Evolutionary conservation across 2,329 filamentous ascomycete genomes (phyloP).

Genomic region (Aphanocladium album): DNA sequence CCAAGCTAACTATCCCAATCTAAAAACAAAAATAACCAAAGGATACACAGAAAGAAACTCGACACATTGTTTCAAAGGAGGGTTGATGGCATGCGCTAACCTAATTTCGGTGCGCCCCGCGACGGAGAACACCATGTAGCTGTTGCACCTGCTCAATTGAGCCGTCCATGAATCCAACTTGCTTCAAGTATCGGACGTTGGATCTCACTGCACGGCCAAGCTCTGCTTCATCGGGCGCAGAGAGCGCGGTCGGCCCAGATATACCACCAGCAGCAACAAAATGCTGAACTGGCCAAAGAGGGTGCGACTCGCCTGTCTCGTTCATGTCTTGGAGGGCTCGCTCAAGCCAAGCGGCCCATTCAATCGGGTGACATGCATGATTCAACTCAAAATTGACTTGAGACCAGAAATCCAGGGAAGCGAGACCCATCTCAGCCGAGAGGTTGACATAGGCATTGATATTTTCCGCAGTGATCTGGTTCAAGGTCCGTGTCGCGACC

Average conservation of each 20-base stretch:
- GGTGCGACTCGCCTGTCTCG: slow-evolving; percentile 17
- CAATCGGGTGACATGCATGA: slow-evolving; percentile 8
- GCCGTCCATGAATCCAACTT: slow-evolving; percentile 34
- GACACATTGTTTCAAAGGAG: neutral
- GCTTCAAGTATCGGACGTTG: slow-evolving; percentile 14
- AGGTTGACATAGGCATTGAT: slow-evolving; percentile 14
- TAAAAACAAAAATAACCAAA: neutral
- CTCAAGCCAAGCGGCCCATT: slow-evolving; percentile 17
- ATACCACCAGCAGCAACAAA: slow-evolving; percentile 18
- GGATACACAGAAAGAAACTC: neutral
- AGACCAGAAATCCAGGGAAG: slow-evolving; percentile 19
- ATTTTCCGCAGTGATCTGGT: neutral
- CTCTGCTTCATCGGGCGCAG: neutral
- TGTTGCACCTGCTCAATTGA: neutral
- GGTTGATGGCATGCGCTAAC: neutral
- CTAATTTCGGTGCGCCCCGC: neutral
- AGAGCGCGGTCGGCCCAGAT: neutral
- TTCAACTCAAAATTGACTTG: slow-evolving; percentile 16
- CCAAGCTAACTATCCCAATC: no score
- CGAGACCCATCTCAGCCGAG: slow-evolving; percentile 12
- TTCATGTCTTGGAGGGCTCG: slow-evolving; percentile 13
- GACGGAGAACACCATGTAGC: neutral
- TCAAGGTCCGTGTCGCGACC: slow-evolving; percentile 16
- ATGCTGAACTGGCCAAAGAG: slow-evolving; percentile 22
- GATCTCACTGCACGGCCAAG: slow-evolving; percentile 6